Evolutionary conservation across 495 filamentous ascomycete genomes (phyloP).

Genomic region (Xylaria longipes): DNA sequence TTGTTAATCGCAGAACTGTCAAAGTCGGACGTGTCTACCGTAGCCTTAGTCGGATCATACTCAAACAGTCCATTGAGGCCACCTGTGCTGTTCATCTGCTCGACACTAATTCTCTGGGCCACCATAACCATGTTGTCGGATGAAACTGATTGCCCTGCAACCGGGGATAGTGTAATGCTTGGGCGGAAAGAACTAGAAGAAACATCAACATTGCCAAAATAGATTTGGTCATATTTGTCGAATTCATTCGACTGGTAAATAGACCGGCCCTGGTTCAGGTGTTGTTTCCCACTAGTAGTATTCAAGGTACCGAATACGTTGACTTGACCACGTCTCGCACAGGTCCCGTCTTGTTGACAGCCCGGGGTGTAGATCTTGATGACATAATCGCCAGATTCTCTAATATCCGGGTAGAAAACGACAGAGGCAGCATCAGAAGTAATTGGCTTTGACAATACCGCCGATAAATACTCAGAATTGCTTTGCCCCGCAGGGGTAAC

Average conservation of each 20-base stretch:
- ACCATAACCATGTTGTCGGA: slow-evolving; percentile 72
- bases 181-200: slow-evolving; percentile 77
- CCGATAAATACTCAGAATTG: slow-evolving; percentile 77
- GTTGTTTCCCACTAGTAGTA: slow-evolving; percentile 55
- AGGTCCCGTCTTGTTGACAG: slow-evolving; percentile 80
- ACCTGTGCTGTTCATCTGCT: slow-evolving; percentile 69
- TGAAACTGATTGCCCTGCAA: slow-evolving; percentile 52
- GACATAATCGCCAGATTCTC: slow-evolving; percentile 86
- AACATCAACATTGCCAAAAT: slow-evolving; percentile 81
- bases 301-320: slow-evolving; percentile 76
- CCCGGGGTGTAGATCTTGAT: slow-evolving; percentile 91
- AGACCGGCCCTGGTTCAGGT: slow-evolving; percentile 51
- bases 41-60: slow-evolving; percentile 70
- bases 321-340: slow-evolving; percentile 74
- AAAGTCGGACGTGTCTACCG: slow-evolving; percentile 66
- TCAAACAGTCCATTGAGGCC: slow-evolving; percentile 92
- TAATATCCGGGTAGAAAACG: slow-evolving; percentile 83
- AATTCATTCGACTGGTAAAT: slow-evolving; percentile 90
- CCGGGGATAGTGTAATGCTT: slow-evolving; percentile 77
- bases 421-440: slow-evolving; percentile 67
- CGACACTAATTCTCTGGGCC: slow-evolving; percentile 83
- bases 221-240: slow-evolving; percentile 94
- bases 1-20: slow-evolving; percentile 73
- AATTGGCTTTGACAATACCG: slow-evolving; percentile 59
- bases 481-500: slow-evolving; percentile 65